These are phyloP conservation scores for Leccinum sublutescens DNA, from an alignment of 768 basidiomycete species.

Conservation along the genomic window DNA sequence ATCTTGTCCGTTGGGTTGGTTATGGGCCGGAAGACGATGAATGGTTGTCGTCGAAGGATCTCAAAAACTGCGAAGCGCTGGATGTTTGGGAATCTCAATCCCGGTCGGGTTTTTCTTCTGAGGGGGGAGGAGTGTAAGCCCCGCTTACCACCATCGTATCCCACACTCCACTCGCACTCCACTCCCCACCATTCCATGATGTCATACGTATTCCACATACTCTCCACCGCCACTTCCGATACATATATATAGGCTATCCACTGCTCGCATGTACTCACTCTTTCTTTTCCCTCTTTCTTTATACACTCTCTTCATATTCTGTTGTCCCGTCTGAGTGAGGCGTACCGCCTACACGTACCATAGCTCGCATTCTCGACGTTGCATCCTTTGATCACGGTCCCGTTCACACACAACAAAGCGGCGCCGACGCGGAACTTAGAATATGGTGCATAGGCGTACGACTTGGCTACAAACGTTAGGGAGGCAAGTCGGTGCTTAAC, in stretches of 20 bases:
- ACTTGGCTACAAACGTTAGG: conserved; percentile 47
- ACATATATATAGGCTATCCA: no score
- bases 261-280: no score
- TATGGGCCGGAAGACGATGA: conserved; percentile 7
- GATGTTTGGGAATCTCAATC: background rate
- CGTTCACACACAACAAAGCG: conserved; percentile 69
- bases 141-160: no score
- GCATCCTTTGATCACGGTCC: conserved; percentile 75
- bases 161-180: no score
- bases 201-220: no score
- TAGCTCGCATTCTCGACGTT: conserved; percentile 95
- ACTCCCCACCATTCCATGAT: no score
- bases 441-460: conserved; percentile 77
- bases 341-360: conserved; percentile 29
- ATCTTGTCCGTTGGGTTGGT: conserved; percentile 21
- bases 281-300: no score
- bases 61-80: conserved; percentile 6
- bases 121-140: background rate
- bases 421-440: conserved; percentile 94
- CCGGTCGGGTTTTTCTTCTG: background rate
- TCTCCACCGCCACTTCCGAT: no score
- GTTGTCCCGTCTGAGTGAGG: no score
- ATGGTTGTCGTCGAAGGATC: background rate
- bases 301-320: no score
- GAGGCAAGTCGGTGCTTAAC: background rate